phyloP scores from a whole-genome alignment of 1,284 basidiomycete species.

The Ustilago crameri region DNA sequence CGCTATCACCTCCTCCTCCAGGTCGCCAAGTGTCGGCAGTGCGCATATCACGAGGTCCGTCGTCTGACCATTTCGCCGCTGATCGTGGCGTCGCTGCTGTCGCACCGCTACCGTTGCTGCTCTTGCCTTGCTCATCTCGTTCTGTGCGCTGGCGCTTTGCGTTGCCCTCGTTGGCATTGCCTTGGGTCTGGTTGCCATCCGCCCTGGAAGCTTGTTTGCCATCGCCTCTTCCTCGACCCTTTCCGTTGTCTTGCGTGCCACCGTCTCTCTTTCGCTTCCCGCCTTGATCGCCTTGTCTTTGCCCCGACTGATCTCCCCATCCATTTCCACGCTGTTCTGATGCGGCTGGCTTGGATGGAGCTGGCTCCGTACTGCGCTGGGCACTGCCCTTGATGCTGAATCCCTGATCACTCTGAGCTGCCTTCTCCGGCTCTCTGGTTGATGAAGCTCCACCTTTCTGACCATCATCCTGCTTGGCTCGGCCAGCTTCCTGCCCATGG shows the following conservation, averaged over 20 bases:
- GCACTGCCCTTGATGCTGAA: conserved; percentile 46
- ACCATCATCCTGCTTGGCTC: conserved; percentile 4
- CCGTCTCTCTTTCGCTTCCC: conserved; percentile 32
- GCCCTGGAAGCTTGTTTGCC: conserved; percentile 4
- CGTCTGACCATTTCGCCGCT: conserved; percentile 20
- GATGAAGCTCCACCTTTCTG: conserved; percentile 1
- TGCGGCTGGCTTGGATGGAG: conserved; percentile 2
- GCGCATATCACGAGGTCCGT: conserved; percentile 24
- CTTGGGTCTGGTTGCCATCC: not conserved
- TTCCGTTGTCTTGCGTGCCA: not conserved
- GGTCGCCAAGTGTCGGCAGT: conserved; percentile 33
- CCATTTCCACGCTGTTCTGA: not conserved
- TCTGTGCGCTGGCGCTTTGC: conserved; percentile 24
- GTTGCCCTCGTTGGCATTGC: conserved; percentile 6
- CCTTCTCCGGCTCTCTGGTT: not conserved
- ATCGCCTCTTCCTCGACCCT: not conserved
- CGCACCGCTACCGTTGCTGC: not conserved
- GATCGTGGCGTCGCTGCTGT: not conserved
- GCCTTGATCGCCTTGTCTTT: conserved; percentile 8
- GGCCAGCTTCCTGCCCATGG: not conserved
- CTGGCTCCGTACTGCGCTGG: conserved; percentile 24
- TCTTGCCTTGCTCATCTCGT: conserved; percentile 19
- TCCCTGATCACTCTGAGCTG: conserved; percentile 11
- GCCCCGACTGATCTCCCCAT: conserved; percentile 1
- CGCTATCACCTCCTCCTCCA: conserved; percentile 17